These are phyloP conservation scores for Fusarium secorum DNA, from an alignment of 2,329 filamentous ascomycete species.

Conservation along the genomic window DNA sequence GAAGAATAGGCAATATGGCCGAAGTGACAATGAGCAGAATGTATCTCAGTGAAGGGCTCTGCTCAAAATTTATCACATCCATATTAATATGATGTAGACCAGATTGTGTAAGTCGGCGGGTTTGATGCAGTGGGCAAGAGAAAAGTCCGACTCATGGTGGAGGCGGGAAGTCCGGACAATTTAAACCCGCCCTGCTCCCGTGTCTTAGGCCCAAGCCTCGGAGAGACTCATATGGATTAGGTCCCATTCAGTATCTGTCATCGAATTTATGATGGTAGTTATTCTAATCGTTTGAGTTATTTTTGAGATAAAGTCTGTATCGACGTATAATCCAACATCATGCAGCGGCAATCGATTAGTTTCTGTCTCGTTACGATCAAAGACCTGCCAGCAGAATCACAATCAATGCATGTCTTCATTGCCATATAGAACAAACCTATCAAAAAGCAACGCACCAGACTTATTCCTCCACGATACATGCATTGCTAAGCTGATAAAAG, in stretches of 20 bases:
- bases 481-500: not conserved
- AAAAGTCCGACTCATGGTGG: not conserved
- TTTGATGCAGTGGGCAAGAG: not conserved
- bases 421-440: not conserved
- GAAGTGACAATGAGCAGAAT: not conserved
- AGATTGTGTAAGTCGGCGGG: not conserved
- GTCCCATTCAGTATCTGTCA: not conserved
- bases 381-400: not conserved
- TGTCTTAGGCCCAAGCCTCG: not conserved
- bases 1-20: slow-evolving; percentile 2
- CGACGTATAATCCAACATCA: not conserved
- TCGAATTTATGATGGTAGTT: not conserved
- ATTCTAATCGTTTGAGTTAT: not conserved
- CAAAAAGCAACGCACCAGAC: not conserved
- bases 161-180: slow-evolving; percentile 4
- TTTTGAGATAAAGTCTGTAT: not conserved
- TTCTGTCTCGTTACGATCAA: not conserved
- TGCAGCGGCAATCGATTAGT: not conserved
- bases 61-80: not conserved
- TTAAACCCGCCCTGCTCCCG: not conserved
- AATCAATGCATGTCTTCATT: not conserved
- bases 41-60: not conserved
- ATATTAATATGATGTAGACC: not conserved
- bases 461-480: not conserved
- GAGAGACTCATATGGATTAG: not conserved